Percentiles rank a stretch among this genome's conserved stretches.
Conservation (phyloP, 495 filamentous ascomycete genomes). For the Aspergillus sclerotiicarbonarius region DNA sequence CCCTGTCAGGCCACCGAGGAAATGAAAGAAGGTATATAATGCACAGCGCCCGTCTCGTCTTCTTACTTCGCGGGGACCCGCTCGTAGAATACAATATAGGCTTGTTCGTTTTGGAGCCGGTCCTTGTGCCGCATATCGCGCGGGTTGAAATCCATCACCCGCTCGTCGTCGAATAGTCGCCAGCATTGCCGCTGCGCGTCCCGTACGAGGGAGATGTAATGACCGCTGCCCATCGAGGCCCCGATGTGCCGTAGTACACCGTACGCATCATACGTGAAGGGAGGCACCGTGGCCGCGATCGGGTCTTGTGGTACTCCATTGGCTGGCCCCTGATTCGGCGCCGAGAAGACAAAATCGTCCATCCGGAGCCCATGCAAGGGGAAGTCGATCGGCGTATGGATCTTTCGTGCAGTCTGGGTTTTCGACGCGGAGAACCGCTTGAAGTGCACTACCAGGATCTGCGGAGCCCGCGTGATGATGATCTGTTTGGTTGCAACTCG, state of each 20-base stretch:
- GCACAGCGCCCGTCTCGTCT: background rate
- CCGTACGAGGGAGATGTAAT: conserved; percentile 66
- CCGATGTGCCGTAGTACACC: conserved; percentile 69
- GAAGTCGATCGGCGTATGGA: conserved; percentile 67
- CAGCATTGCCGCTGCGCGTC: conserved; percentile 61
- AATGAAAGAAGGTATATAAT: background rate
- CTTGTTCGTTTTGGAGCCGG: conserved; percentile 59
- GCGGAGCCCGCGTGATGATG: conserved; percentile 68
- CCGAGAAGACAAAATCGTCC: conserved; percentile 53
- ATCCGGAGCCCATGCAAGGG: conserved; percentile 64
- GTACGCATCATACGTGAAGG: conserved; percentile 71
- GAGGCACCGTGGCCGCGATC: conserved; percentile 56
- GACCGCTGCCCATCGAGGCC: conserved; percentile 59
- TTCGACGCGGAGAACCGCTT: conserved; percentile 67
- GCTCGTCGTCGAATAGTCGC: conserved; percentile 65
- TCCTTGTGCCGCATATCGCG: conserved; percentile 44
- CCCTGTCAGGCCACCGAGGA: background rate
- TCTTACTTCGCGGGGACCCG: conserved; percentile 51
- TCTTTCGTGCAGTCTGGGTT: conserved; percentile 58
- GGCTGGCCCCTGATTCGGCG: conserved; percentile 27
- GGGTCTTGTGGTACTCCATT: conserved; percentile 18
- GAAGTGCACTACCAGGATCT: conserved; percentile 71
- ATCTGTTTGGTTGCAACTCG: conserved; percentile 71
- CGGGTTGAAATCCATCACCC: conserved; percentile 57
- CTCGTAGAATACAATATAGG: conserved; percentile 69